A percentile compares a stretch with the other conserved stretches of the same genome.
Conservation (phyloP, 192 early-diverging fungal genomes). For the Funneliformis mosseae region DNA sequence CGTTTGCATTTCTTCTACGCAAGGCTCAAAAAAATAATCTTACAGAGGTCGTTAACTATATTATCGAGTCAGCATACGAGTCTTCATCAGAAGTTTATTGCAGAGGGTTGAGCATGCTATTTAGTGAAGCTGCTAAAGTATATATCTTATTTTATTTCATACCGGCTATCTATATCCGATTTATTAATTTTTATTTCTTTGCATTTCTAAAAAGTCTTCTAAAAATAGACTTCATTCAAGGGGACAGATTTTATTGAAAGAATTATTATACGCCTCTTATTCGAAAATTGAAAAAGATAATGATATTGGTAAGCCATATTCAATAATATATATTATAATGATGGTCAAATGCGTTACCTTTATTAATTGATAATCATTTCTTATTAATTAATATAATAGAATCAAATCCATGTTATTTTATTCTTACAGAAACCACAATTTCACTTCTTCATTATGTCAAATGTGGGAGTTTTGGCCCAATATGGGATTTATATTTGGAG, state of each 20-base stretch:
- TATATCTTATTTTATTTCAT: not conserved
- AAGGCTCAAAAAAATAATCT: conserved; percentile 68
- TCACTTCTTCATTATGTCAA: conserved; percentile 55
- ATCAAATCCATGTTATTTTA: conserved; percentile 38
- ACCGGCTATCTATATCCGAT: not conserved
- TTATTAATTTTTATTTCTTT: not conserved
- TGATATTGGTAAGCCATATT: not conserved
- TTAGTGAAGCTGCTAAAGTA: conserved; percentile 82
- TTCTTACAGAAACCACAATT: conserved; percentile 52
- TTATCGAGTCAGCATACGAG: conserved; percentile 55
- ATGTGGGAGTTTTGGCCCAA: conserved; percentile 49
- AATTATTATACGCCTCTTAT: conserved; percentile 42
- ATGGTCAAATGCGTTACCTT: not conserved
- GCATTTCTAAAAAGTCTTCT: not conserved
- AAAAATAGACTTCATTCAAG: conserved; percentile 55
- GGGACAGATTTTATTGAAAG: conserved; percentile 47
- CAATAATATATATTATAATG: not conserved
- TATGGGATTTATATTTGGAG: conserved; percentile 46
- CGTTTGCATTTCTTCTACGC: conserved; percentile 87
- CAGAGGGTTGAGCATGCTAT: conserved; percentile 79
- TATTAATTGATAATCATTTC: conserved; percentile 3
- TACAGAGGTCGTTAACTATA: conserved; percentile 61
- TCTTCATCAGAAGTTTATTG: conserved; percentile 54
- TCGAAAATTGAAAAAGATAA: conserved; percentile 23
- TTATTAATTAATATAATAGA: not conserved